These are phyloP conservation scores for Sporothrix sp. DNA, from an alignment of 2,329 filamentous ascomycete species.

Conservation along the genomic window DNA sequence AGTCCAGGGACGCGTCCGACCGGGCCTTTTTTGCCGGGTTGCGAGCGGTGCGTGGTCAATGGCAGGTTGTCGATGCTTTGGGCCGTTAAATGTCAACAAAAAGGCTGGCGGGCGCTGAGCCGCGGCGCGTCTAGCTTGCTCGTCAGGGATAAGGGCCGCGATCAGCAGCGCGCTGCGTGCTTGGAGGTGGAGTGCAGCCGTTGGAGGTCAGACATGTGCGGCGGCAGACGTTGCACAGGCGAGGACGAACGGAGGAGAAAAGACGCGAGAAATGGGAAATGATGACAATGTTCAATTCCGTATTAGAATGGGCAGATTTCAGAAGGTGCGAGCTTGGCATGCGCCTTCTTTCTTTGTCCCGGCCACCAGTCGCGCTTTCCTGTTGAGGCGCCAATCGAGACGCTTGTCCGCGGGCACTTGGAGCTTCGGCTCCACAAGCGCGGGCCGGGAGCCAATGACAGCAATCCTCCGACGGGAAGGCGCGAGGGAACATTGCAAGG, in stretches of 20 bases:
- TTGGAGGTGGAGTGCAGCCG: not conserved
- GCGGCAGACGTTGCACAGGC: no score
- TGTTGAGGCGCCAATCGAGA: no score
- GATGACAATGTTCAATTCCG: no score
- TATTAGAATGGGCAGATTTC: no score
- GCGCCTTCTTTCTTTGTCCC: no score
- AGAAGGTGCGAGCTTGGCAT: slow-evolving; percentile 1
- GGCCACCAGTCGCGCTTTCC: slow-evolving; percentile 12
- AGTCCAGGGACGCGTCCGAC: not conserved
- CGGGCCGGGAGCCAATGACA: slow-evolving; percentile 6
- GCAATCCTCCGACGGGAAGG: not conserved
- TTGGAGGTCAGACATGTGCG: no score
- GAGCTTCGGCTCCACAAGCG: slow-evolving; percentile 3
- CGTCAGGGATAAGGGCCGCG: slow-evolving; percentile 5
- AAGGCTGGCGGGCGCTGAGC: not conserved
- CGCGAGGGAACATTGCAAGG: no score
- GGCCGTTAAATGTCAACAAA: not conserved
- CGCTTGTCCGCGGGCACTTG: not conserved
- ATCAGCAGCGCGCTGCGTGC: slow-evolving; percentile 1
- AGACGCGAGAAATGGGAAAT: not conserved
- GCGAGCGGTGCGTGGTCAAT: no score
- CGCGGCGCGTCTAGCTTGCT: not conserved
- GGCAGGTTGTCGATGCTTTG: not conserved
- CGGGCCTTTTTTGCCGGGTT: not conserved
- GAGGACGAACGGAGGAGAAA: no score